Percentiles rank a stretch among this genome's conserved stretches.
phyloP scores from a whole-genome alignment of 2,329 filamentous ascomycete species.

The Curvularia sp. region DNA sequence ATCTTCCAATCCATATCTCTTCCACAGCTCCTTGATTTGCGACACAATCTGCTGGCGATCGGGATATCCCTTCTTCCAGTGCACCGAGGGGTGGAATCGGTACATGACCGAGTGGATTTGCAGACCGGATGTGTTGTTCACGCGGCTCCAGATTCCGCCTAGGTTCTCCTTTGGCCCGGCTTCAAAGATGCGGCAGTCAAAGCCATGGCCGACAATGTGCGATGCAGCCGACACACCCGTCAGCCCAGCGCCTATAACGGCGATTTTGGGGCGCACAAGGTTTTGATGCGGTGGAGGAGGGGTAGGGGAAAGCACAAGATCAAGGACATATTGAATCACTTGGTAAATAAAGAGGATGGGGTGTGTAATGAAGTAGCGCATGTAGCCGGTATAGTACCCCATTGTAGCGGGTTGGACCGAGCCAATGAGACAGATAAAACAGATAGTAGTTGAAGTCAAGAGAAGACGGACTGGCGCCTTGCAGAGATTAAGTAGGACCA shows the following conservation, averaged over 20 bases:
- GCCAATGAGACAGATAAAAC: neutral
- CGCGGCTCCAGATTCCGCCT: slow-evolving; percentile 81
- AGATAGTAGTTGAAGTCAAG: neutral
- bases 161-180: slow-evolving; percentile 69
- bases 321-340: slow-evolving; percentile 68
- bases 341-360: slow-evolving; percentile 68
- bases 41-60: slow-evolving; percentile 75
- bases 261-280: slow-evolving; percentile 65
- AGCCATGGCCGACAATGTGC: slow-evolving; percentile 85
- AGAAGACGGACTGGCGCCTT: neutral
- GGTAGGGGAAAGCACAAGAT: slow-evolving; percentile 70
- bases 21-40: slow-evolving; percentile 76
- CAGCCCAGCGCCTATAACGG: slow-evolving; percentile 60
- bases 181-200: slow-evolving; percentile 82
- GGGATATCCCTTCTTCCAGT: slow-evolving; percentile 79
- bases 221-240: slow-evolving; percentile 80
- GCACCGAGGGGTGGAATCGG: slow-evolving; percentile 80
- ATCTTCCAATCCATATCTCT: slow-evolving; percentile 72
- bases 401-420: slow-evolving; percentile 17
- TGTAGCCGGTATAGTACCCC: slow-evolving; percentile 24
- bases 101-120: slow-evolving; percentile 90
- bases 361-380: slow-evolving; percentile 45
- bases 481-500: slow-evolving; percentile 1
- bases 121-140: slow-evolving; percentile 81
- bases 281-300: slow-evolving; percentile 67